Evolutionary conservation across 2,329 filamentous ascomycete genomes (phyloP), one percentile per base, ranked within the genome.

Genomic region (Colletotrichum incanum): DNA sequence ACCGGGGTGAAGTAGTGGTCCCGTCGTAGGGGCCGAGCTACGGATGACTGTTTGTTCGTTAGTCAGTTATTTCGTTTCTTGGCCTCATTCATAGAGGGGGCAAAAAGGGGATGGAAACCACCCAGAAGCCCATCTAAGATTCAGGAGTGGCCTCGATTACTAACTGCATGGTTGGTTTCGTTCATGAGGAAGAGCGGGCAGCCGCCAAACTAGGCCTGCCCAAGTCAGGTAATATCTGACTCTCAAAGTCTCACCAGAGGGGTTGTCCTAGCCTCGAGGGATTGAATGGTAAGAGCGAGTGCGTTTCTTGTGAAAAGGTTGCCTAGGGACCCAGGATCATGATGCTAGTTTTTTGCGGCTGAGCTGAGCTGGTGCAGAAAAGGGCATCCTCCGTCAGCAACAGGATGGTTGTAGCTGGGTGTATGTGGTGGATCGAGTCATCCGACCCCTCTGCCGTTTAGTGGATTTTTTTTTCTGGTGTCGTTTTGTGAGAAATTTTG

Each of bases 1-100:
- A 93, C 84, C 58, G 91, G 90, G 67, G 84, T 86, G 34, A 88
- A 82, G 37, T 85, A 81, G 62, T 85, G 82, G 72, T 84, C 82
- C 74, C 81, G 58, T 72, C 68, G 67, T 76, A 75, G 34, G 45
- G 65, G 66, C 54, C 69, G 43, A 54, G 65, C 65, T 70, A 49
- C 59, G 56, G 54, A 37, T 58, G 50, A 20, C 58, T 68, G 43
- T 37, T 31, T 18, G 26, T 31, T 28, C 37, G 11, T 70, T 26
- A 59, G 61, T 52, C 50, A 16, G 8, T 5, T 18, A 11, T 55
- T 26, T 28, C 34, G 55, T 18, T 43, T 43, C 23, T 47, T 14
- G 45, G 11, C 23, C 49, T 41, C 34, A 28, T 55, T 28, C 37
- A 11, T 20, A n/a, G 6, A 18, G 18, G 31, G n/a, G 18, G 43